A percentile compares a stretch with the other conserved stretches of the same genome.
Conservation (phyloP, 1,284 basidiomycete species). For the Cystobasidium pallidum region DNA sequence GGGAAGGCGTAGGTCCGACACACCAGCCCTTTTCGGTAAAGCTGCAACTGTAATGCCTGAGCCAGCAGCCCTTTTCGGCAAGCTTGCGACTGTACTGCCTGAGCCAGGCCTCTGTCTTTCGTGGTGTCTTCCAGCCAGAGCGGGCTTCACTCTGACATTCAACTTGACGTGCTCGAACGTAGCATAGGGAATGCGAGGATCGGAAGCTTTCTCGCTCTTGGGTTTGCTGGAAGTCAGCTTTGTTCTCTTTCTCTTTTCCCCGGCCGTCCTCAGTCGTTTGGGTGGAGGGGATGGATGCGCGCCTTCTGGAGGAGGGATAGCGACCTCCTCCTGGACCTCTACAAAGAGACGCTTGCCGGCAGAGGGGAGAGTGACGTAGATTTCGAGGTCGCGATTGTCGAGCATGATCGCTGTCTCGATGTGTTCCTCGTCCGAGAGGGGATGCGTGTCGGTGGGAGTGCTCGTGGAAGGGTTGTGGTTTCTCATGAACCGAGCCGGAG, state of each 20-base stretch:
- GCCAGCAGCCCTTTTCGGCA: slow-evolving; percentile 2
- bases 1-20: no score
- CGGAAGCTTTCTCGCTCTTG: background rate
- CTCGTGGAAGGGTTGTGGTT: no score
- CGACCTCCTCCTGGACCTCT: slow-evolving; percentile 23
- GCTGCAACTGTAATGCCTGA: no score
- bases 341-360: slow-evolving; percentile 21
- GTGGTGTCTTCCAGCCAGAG: background rate
- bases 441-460: background rate
- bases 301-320: background rate
- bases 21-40: no score
- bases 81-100: background rate
- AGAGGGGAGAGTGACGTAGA: slow-evolving; percentile 25
- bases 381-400: slow-evolving; percentile 18
- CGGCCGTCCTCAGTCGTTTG: background rate
- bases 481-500: slow-evolving; percentile 20
- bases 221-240: background rate
- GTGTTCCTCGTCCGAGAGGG: slow-evolving; percentile 4
- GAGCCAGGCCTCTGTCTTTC: background rate
- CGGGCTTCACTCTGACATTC: slow-evolving; percentile 14
- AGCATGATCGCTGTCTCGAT: background rate
- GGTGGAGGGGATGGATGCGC: background rate
- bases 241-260: background rate
- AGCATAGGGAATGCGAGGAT: slow-evolving; percentile 5
- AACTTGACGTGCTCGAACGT: slow-evolving; percentile 22